phyloP scores from a whole-genome alignment of 2,329 filamentous ascomycete species.

The Ceratocystis diversiconidia region DNA sequence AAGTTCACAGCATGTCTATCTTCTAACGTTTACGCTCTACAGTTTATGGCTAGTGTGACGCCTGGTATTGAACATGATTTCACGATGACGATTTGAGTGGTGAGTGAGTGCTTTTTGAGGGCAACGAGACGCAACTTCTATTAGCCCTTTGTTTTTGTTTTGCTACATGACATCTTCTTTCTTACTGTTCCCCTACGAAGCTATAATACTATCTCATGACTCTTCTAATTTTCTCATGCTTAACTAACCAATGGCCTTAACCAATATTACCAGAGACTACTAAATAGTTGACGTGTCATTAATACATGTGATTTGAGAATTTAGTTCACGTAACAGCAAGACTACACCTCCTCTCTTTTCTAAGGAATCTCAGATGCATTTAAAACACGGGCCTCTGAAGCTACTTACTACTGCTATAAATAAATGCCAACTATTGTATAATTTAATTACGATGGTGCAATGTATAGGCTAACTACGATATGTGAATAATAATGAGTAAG shows the following conservation, averaged over 20 bases:
- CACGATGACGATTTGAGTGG: constrained; percentile 74
- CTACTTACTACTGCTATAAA: too few relatives aligned
- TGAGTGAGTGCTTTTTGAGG: neutral
- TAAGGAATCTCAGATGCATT: too few relatives aligned
- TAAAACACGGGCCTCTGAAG: too few relatives aligned
- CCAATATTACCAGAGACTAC: too few relatives aligned
- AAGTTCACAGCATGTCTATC: constrained; percentile 22
- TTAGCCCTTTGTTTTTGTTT: neutral
- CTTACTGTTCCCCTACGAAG: neutral
- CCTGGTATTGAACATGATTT: constrained; percentile 97
- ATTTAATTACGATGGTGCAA: too few relatives aligned
- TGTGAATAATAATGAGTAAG: neutral
- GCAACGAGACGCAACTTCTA: neutral
- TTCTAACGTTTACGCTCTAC: neutral
- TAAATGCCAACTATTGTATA: too few relatives aligned
- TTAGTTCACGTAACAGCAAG: too few relatives aligned
- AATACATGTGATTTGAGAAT: too few relatives aligned
- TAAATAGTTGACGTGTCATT: too few relatives aligned
- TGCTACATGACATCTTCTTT: neutral
- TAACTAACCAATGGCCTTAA: too few relatives aligned
- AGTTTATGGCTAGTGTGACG: constrained; percentile 78
- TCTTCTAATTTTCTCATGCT: neutral
- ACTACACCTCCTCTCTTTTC: too few relatives aligned
- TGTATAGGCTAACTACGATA: neutral
- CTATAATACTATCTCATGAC: neutral